Percentiles rank a stretch among this genome's conserved stretches.
Conservation (phyloP, 306 rosid species). For the Sicyos baderoa region DNA sequence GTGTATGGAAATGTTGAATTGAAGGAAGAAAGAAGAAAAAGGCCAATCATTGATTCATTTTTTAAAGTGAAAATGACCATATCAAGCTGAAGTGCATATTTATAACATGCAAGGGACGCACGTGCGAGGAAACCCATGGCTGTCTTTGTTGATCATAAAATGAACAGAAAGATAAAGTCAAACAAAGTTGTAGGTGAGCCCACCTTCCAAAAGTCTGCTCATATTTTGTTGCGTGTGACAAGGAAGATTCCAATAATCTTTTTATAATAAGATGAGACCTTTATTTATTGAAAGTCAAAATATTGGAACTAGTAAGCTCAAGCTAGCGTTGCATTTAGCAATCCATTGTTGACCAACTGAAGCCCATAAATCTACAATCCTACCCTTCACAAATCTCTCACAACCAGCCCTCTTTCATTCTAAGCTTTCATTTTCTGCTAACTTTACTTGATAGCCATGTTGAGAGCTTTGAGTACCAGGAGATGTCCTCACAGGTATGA, state of each 20-base stretch:
- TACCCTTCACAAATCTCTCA: neutral
- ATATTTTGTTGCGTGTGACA: too few relatives aligned
- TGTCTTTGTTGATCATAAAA: neutral
- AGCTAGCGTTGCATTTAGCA: too few relatives aligned
- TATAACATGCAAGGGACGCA: neutral
- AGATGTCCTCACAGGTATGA: constrained; percentile 38
- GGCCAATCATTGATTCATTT: neutral
- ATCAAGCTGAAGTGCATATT: too few relatives aligned
- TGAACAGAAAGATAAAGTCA: neutral
- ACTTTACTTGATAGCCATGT: constrained; percentile 19
- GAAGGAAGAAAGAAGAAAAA: neutral
- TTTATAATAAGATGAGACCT: too few relatives aligned
- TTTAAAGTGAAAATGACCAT: neutral
- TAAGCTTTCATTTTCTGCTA: too few relatives aligned
- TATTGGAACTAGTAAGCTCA: constrained; percentile 9
- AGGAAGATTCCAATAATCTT: too few relatives aligned
- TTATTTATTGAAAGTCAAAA: neutral
- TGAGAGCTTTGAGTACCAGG: constrained; percentile 38
- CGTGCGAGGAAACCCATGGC: constrained; percentile 13
- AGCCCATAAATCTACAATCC: neutral
- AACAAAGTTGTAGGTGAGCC: too few relatives aligned
- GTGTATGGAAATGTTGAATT: neutral
- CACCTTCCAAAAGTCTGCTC: too few relatives aligned
- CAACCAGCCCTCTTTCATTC: neutral
- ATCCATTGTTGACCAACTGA: constrained; percentile 5